Evolutionary conservation across 306 rosid genomes (phyloP), one percentile per base, ranked within the genome.

Genomic region (Ormosia semicastrata): DNA sequence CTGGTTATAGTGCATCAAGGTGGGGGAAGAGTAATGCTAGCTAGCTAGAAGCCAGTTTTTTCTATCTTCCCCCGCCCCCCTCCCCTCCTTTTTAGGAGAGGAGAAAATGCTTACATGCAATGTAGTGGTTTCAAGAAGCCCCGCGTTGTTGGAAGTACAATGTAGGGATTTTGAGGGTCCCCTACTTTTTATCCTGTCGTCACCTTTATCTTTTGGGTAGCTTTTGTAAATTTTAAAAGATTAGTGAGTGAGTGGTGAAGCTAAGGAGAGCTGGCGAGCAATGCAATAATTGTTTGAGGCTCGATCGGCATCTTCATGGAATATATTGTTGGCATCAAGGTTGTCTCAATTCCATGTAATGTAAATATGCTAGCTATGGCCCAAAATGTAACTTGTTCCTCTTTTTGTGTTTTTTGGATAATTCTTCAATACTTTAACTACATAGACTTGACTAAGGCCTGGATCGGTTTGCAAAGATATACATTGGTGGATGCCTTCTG

Each of bases 141-240:
- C 83, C 67, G 60, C 75, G 90, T 89, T 77, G 82, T 88, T 73
- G 81, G 81, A 81, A 73, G 85, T 81, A 72, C 67, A 53, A 76
- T 77, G 87, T 82, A 84, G 78, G 60, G 79, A 63, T 70, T 67
- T 60, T 49, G 50, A 36, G 66, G 66, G 32, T 30, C 24, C 24
- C 24, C 56, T 72, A 52, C 37, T 65, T 71, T 43, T 63, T 15
- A 64, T 78, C 34, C 1, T 77, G 70, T 50, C 64, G 32, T 53
- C 24, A n/a, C 44, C 78, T 60, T 56, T 68, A 58, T 43, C 7
- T 46, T 76, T 86, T 79, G 5, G 5, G 13, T 56, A 75, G 66
- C 67, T 75, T 58, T 78, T 80, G 81, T 72, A 66, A 37, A 72
- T 63, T 67, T 56, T 54, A 13, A 13, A 40, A 39, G 73, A 33